Evolutionary conservation across 1,139 yeast genomes (phyloP).

Genomic region (Sugiyamaella novakii): DNA sequence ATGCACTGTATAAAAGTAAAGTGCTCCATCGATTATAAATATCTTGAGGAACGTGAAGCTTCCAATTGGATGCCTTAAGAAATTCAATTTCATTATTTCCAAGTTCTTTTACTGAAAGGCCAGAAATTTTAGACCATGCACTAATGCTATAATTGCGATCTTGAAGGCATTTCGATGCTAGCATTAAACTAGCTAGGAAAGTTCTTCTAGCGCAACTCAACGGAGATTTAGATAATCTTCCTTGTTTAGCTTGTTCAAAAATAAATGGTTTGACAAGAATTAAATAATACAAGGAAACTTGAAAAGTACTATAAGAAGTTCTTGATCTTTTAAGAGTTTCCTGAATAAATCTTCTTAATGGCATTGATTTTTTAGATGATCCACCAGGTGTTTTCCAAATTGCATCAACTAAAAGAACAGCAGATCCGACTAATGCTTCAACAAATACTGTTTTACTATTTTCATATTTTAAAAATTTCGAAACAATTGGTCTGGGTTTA

Average conservation of each 20-base stretch:
- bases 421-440: conserved; percentile 42
- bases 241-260: conserved; percentile 16
- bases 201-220: conserved; percentile 61
- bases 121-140: conserved; percentile 79
- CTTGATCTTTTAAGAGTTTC: conserved; percentile 72
- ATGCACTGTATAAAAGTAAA: conserved; percentile 43
- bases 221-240: conserved; percentile 21
- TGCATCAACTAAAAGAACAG: conserved; percentile 41
- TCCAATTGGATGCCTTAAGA: conserved; percentile 57
- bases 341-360: conserved; percentile 52
- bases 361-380: conserved; percentile 32
- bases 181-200: conserved; percentile 64
- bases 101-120: conserved; percentile 55
- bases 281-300: conserved; percentile 65
- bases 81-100: conserved; percentile 57
- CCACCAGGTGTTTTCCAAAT: conserved; percentile 40
- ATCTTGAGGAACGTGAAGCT: conserved; percentile 53
- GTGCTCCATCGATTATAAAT: conserved; percentile 57
- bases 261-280: conserved; percentile 47
- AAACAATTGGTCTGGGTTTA: conserved; percentile 7
- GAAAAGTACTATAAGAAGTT: conserved; percentile 64
- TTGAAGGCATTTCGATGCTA: conserved; percentile 72
- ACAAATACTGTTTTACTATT: conserved; percentile 33
- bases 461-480: conserved; percentile 17
- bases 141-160: conserved; percentile 70